phyloP scores from a whole-genome alignment of 1,284 basidiomycete species.

The Ceratobasidium sp. region DNA sequence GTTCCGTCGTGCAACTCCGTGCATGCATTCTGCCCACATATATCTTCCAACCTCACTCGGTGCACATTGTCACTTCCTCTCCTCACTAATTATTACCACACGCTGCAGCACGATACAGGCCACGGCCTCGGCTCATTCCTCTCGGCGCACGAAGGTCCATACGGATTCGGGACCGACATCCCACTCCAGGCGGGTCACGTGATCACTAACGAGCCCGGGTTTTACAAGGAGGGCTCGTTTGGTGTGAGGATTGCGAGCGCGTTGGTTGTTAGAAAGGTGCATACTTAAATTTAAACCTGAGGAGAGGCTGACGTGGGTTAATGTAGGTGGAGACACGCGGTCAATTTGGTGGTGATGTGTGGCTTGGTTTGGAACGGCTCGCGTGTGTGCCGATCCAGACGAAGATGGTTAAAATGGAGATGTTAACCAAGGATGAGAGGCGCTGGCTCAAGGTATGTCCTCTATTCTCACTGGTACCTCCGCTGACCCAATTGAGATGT shows the following conservation, averaged over 20 bases:
- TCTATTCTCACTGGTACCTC: constrained; percentile 45
- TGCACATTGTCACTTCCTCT: constrained; percentile 61
- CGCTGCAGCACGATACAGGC: constrained; percentile 78
- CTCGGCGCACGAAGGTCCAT: constrained; percentile 57
- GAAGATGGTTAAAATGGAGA: constrained; percentile 83
- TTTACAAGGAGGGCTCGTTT: constrained; percentile 84
- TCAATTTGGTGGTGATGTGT: constrained; percentile 76
- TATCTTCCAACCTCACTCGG: constrained; percentile 49
- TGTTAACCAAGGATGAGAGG: constrained; percentile 88
- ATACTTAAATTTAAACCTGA: constrained; percentile 59
- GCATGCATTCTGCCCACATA: constrained; percentile 49
- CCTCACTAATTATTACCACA: constrained; percentile 73
- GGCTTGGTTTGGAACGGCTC: constrained; percentile 88
- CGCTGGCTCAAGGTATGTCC: constrained; percentile 81
- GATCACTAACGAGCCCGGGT: constrained; percentile 88
- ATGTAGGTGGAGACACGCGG: constrained; percentile 66
- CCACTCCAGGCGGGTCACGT: constrained; percentile 85
- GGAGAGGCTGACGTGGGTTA: background rate
- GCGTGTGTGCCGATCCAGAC: constrained; percentile 93
- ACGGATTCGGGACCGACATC: constrained; percentile 72
- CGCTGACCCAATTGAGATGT: background rate
- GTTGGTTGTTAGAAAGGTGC: constrained; percentile 73
- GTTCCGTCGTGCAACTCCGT: constrained; percentile 5
- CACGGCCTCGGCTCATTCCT: constrained; percentile 86
- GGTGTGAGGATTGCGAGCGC: constrained; percentile 93